phyloP scores from a whole-genome alignment of 441 rosid genomes.

The Iberis amara region DNA sequence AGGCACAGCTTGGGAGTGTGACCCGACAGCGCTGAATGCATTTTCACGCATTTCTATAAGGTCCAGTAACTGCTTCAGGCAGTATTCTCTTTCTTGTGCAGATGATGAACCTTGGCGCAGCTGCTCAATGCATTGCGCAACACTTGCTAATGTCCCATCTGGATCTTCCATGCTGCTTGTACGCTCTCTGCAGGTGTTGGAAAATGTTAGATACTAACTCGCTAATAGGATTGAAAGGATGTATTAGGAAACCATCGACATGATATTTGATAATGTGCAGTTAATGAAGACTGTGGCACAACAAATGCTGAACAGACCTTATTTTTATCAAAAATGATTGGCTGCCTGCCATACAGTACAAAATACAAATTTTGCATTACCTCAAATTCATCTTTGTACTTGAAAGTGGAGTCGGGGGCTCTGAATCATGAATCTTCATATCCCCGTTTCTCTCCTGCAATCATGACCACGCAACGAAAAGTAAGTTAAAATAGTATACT shows the following conservation, averaged over 20 bases:
- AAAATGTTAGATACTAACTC: constrained; percentile 25
- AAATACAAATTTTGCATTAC: constrained; percentile 38
- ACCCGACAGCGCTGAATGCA: constrained; percentile 99
- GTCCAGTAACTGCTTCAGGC: constrained; percentile 86
- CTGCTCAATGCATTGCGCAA: constrained; percentile 99
- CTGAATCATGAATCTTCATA: constrained; percentile 79
- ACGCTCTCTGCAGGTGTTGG: constrained; percentile 69
- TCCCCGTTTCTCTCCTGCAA: constrained; percentile 89
- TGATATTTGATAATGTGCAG: background rate
- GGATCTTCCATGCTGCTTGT: constrained; percentile 97
- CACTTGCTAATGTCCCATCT: constrained; percentile 98
- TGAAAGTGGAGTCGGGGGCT: constrained; percentile 95
- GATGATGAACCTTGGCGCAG: constrained; percentile 86
- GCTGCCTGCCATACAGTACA: background rate
- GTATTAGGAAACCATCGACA: background rate
- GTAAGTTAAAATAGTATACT: background rate
- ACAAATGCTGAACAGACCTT: constrained; percentile 6
- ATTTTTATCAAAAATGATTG: background rate
- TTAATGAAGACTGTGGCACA: constrained; percentile 8
- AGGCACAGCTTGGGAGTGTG: constrained; percentile 99
- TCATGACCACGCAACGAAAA: constrained; percentile 23
- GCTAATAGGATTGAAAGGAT: background rate
- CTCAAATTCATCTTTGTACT: constrained; percentile 75
- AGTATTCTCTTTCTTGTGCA: constrained; percentile 86
- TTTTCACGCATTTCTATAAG: constrained; percentile 93